Conservation (phyloP, 495 filamentous ascomycete genomes). For the Penicillium cinerascens region DNA sequence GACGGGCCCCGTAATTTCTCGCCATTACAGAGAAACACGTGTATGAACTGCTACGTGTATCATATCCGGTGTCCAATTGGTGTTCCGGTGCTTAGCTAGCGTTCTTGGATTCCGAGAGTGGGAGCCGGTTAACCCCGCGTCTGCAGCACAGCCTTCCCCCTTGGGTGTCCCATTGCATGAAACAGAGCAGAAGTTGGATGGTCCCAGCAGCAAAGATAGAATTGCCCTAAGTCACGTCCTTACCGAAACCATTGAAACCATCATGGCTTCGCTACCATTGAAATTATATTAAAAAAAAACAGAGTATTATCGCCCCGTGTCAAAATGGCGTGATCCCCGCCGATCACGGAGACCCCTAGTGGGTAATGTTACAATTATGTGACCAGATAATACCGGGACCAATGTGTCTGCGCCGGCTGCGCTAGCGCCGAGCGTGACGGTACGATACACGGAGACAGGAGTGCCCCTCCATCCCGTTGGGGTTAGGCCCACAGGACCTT, state of each 20-base stretch:
- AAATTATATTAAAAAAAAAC: not conserved
- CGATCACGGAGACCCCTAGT: slow-evolving; percentile 18
- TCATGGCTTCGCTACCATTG: no score
- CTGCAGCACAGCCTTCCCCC: not conserved
- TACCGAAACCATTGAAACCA: not conserved
- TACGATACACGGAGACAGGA: not conserved
- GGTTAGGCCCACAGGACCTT: slow-evolving; percentile 17
- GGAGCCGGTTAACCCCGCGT: not conserved
- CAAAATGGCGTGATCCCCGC: slow-evolving; percentile 23
- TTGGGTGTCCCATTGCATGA: not conserved
- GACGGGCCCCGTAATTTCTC: not conserved
- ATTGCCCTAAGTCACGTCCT: not conserved
- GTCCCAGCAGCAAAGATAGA: not conserved
- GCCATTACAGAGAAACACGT: not conserved
- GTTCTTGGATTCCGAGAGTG: not conserved
- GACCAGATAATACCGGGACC: no score
- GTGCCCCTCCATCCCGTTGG: slow-evolving; percentile 26
- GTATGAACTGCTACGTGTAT: not conserved
- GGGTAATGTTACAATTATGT: slow-evolving; percentile 1
- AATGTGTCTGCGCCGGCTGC: no score
- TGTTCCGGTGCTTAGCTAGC: not conserved
- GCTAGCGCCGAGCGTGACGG: not conserved
- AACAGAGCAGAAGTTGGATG: not conserved
- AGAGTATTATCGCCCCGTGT: slow-evolving; percentile 15
- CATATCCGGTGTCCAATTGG: not conserved